phyloP scores from a whole-genome alignment of 805 yeast genomes.

The Dipodascus geniculatus region DNA sequence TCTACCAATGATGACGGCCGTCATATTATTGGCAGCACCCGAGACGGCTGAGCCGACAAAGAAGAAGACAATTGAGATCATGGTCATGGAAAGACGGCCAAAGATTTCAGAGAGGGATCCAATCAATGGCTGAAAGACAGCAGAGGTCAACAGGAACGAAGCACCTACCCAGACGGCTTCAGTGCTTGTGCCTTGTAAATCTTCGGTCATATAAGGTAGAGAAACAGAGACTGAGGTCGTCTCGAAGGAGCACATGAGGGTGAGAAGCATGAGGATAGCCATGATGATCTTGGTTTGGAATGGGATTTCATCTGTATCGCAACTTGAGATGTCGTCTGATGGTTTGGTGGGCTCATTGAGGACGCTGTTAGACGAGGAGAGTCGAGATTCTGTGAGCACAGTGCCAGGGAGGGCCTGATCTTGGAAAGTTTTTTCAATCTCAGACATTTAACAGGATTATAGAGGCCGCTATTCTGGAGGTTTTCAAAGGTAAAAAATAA shows the following conservation, averaged over 20 bases:
- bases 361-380: neutral
- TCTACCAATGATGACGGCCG: slow-evolving; percentile 57
- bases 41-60: slow-evolving; percentile 51
- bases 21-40: slow-evolving; percentile 44
- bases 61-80: slow-evolving; percentile 40
- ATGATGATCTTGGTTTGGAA: slow-evolving; percentile 5
- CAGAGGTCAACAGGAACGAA: slow-evolving; percentile 18
- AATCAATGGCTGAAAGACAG: slow-evolving; percentile 14
- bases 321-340: neutral
- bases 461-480: no score
- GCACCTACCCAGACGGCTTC: slow-evolving; percentile 23
- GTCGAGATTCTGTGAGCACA: neutral
- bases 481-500: neutral
- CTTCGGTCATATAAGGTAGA: slow-evolving; percentile 9
- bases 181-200: slow-evolving; percentile 17
- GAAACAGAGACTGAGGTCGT: slow-evolving; percentile 12
- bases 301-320: no score
- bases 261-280: slow-evolving; percentile 8
- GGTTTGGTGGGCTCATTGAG: neutral
- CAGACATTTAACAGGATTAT: no score
- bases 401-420: neutral
- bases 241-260: slow-evolving; percentile 11
- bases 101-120: slow-evolving; percentile 19
- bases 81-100: slow-evolving; percentile 36
- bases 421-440: neutral